Evolutionary conservation across 2,329 filamentous ascomycete genomes (phyloP).

Genomic region (Pseudophaeomoniella oleicola): DNA sequence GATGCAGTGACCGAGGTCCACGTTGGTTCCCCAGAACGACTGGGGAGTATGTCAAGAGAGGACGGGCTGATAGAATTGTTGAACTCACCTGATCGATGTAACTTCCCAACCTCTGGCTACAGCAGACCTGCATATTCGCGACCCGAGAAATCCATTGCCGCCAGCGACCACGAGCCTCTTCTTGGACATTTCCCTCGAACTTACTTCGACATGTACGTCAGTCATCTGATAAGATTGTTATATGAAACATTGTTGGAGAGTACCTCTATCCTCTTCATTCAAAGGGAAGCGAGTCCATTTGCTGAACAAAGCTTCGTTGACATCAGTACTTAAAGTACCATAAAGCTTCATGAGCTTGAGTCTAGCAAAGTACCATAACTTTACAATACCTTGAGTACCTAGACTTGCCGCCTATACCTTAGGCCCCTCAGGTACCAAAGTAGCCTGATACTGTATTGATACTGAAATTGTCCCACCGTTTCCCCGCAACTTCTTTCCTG

Average conservation of each 20-base stretch:
- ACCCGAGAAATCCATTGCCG: conserved; percentile 77
- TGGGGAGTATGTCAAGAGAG: conserved; percentile 24
- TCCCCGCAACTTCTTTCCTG: no score
- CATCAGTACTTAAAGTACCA: not conserved
- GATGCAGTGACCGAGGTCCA: conserved; percentile 72
- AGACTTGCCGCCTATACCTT: no score
- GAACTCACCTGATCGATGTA: conserved; percentile 69
- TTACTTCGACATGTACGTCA: not conserved
- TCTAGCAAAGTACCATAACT: no score
- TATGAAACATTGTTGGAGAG: no score
- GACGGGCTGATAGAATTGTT: conserved; percentile 2
- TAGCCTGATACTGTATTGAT: no score
- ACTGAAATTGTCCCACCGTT: no score
- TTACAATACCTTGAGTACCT: no score
- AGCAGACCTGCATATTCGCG: conserved; percentile 80
- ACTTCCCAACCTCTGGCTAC: conserved; percentile 80
- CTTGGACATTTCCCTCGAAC: conserved; percentile 19
- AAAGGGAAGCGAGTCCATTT: no score
- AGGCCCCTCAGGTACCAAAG: no score
- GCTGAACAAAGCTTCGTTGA: not conserved
- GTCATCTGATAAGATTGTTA: not conserved
- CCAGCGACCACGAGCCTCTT: conserved; percentile 85
- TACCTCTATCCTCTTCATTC: no score
- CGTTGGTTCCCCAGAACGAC: conserved; percentile 75
- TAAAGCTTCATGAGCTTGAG: no score